These are phyloP conservation scores for Adenanthera pavonina DNA, from an alignment of 306 rosid genomes.

Conservation along the genomic window DNA sequence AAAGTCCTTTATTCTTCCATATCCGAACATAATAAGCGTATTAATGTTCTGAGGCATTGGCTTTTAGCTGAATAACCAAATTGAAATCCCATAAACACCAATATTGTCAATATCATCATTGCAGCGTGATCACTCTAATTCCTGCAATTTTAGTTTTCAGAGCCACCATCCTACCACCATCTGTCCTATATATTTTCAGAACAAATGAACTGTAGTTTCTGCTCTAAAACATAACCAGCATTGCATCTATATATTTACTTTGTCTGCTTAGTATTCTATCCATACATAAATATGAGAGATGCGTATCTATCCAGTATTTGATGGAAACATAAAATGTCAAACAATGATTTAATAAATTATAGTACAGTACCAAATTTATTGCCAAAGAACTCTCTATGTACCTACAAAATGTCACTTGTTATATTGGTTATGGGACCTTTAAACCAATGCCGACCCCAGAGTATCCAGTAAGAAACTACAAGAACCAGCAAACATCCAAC, in stretches of 20 bases:
- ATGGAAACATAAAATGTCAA: not conserved
- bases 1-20: not conserved
- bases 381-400: not conserved
- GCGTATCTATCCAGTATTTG: not conserved
- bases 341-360: not conserved
- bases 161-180: not conserved
- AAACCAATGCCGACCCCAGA: constrained; percentile 79
- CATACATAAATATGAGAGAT: not conserved
- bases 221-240: not conserved
- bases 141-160: not conserved
- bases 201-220: not conserved
- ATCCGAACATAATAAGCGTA: not conserved
- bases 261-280: not conserved
- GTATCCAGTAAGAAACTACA: constrained; percentile 68
- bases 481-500: constrained; percentile 79
- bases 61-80: not conserved
- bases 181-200: not conserved
- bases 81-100: not conserved
- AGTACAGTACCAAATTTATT: constrained; percentile 2
- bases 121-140: not conserved
- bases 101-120: not conserved
- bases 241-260: not conserved
- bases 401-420: constrained; percentile 42
- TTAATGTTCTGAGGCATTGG: not conserved
- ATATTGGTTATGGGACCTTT: constrained; percentile 82